Base-by-base conservation (phyloP, 108 stramenopile genomes). In the Discostella pseudostelligera region DNA sequence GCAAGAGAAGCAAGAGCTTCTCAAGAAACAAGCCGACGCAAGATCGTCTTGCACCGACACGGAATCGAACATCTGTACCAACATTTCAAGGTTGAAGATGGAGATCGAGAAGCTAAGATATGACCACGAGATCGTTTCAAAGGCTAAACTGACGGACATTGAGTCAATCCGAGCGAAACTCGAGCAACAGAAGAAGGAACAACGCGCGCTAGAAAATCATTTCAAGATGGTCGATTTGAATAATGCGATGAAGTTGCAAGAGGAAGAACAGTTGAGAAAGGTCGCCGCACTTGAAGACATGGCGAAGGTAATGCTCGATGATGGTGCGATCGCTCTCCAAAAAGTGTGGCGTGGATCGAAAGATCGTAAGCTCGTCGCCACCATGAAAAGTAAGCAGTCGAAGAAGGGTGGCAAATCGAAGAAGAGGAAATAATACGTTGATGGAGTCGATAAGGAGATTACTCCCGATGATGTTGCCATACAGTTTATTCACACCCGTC, bases 321-420 rank as follows among this genome's bases (percentile, higher is more conserved):
- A 59, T 43, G 70, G 70, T 12, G 76, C 76, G 12, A 29, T 26
- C 20, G 48, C 57, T 36, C 36, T 77, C 2, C 76, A 77, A 59
- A 71, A 59, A 39, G 47, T 71, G 5, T 77, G 25, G 25, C 64
- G 76, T 9, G 76, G 76, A 13, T 25, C 36, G 48, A 65, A 44
- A 58, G 75, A 64, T 19, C 48, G 75, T n/a, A 55, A 39, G 20
- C 22, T 55, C 2, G 58, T 66, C 1, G 57, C 17, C 0, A 72
- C 70, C 13, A 9, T 71, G 56, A 77, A 72, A 47, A 50, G 26
- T 16, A 69, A 69, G 42, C 2, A 20, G 7, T 65, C 57, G 32
- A 74, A 74, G 50, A 68, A 68, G 40, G 57, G 57, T 0, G 49
- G 60, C 19, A 59, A 58, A 32, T 46, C 39, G 21, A 71, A 64